phyloP scores from a whole-genome alignment of 2,329 filamentous ascomycete genomes.

The Colletotrichum cereale region DNA sequence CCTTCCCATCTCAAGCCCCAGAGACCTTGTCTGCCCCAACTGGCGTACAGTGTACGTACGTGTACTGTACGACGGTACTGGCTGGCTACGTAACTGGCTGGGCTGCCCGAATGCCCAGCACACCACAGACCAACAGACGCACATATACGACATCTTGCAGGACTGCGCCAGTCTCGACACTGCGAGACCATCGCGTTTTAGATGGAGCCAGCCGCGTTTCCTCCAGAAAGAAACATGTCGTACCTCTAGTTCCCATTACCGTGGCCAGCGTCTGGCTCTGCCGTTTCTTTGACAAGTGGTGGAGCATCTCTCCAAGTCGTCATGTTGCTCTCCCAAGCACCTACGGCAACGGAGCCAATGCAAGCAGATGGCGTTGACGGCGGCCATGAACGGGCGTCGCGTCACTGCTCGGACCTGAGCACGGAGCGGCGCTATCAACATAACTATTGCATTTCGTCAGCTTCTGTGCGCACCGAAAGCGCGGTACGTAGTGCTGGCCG shows the following conservation, averaged over 20 bases:
- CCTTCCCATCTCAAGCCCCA: slow-evolving; percentile 19
- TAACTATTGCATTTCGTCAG: slow-evolving; percentile 30
- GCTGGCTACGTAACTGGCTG: neutral
- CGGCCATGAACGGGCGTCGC: slow-evolving; percentile 29
- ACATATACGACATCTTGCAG: slow-evolving; percentile 38
- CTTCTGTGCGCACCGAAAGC: slow-evolving; percentile 8
- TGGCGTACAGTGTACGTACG: neutral
- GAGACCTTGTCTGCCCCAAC: slow-evolving; percentile 5
- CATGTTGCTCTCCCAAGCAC: neutral
- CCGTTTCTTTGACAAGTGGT: neutral
- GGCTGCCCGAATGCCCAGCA: neutral
- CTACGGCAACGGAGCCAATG: slow-evolving; percentile 28
- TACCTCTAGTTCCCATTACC: slow-evolving; percentile 6
- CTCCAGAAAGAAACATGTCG: neutral
- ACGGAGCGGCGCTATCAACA: slow-evolving; percentile 30
- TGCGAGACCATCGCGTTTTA: slow-evolving; percentile 16
- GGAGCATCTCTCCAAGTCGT: slow-evolving; percentile 6
- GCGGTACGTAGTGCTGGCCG: slow-evolving; percentile 1
- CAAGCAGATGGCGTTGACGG: slow-evolving; percentile 34
- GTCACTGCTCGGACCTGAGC: slow-evolving; percentile 20
- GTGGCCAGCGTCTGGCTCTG: neutral
- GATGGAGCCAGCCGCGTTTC: slow-evolving; percentile 16
- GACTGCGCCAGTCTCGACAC: slow-evolving; percentile 27
- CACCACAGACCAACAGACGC: slow-evolving; percentile 10
- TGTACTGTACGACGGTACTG: neutral